phyloP scores from a whole-genome alignment of 2,329 filamentous ascomycete species.

The Colletotrichum agaves region DNA sequence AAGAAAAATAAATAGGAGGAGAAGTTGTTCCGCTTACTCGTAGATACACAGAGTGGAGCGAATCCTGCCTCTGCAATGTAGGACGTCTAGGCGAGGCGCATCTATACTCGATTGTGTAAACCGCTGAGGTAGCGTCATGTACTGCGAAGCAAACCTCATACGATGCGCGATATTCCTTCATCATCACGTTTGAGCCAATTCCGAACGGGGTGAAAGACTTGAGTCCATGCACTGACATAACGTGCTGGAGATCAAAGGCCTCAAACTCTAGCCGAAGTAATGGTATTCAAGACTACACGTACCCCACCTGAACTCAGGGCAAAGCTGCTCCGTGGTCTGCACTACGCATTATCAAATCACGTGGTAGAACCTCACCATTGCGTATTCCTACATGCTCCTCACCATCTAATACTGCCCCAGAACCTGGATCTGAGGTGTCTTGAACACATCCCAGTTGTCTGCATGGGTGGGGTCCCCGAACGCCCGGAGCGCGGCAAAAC shows the following conservation, averaged over 20 bases:
- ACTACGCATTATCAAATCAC: conserved; percentile 21
- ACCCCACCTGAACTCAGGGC: too few species aligned
- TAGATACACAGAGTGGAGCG: neutral
- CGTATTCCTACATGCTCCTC: neutral
- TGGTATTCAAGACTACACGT: too few species aligned
- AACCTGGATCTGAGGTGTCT: conserved; percentile 47
- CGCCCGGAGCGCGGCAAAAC: conserved; percentile 53
- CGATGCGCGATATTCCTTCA: neutral
- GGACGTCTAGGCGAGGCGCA: neutral
- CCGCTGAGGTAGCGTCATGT: conserved; percentile 2
- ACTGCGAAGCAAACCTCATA: neutral
- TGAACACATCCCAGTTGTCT: conserved; percentile 55
- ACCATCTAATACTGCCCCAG: conserved; percentile 38
- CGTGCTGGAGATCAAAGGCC: too few species aligned
- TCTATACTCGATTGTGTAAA: neutral
- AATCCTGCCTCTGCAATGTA: neutral
- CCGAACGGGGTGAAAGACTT: neutral
- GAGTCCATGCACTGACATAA: too few species aligned
- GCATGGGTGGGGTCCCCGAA: conserved; percentile 54
- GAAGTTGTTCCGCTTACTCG: too few species aligned
- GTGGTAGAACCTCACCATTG: neutral
- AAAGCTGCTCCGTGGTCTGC: too few species aligned
- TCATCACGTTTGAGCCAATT: neutral
- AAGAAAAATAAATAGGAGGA: too few species aligned
- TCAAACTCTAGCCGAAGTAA: too few species aligned